phyloP scores from a whole-genome alignment of 1,284 basidiomycete species.

The Thelephora terrestris region DNA sequence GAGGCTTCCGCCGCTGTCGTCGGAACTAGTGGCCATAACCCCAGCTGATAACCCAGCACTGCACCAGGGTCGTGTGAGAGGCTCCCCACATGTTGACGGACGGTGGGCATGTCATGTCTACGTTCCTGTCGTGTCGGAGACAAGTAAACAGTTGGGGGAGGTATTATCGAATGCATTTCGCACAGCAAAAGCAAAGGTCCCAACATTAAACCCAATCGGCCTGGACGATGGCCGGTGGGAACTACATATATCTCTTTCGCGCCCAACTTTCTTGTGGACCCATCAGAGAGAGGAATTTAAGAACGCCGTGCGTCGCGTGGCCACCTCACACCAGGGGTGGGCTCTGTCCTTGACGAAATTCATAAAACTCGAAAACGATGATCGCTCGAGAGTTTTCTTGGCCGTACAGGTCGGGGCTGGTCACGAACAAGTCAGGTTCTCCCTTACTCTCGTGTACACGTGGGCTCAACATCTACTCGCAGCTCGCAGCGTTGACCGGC shows the following conservation, averaged over 20 bases:
- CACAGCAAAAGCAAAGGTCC: slow-evolving; percentile 32
- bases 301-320: slow-evolving; percentile 39
- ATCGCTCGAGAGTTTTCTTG: slow-evolving; percentile 66
- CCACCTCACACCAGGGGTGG: slow-evolving; percentile 38
- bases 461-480: slow-evolving; percentile 5
- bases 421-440: slow-evolving; percentile 47
- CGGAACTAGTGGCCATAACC: slow-evolving; percentile 31
- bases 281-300: slow-evolving; percentile 67
- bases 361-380: slow-evolving; percentile 66
- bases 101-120: slow-evolving; percentile 73
- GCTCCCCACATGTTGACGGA: slow-evolving; percentile 66
- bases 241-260: slow-evolving; percentile 66
- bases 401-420: slow-evolving; percentile 70
- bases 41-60: slow-evolving; percentile 56
- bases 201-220: slow-evolving; percentile 38
- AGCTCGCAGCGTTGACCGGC: slow-evolving; percentile 47
- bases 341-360: slow-evolving; percentile 61
- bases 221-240: slow-evolving; percentile 21
- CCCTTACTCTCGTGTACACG: slow-evolving; percentile 7
- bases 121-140: slow-evolving; percentile 42
- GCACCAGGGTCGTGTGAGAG: slow-evolving; percentile 73
- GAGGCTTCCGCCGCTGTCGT: slow-evolving; percentile 50
- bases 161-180: slow-evolving; percentile 40
- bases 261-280: slow-evolving; percentile 65
- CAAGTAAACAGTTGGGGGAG: slow-evolving; percentile 29